phyloP scores from a whole-genome alignment of 2,329 filamentous ascomycete genomes.

The Colletotrichum liaoningense region DNA sequence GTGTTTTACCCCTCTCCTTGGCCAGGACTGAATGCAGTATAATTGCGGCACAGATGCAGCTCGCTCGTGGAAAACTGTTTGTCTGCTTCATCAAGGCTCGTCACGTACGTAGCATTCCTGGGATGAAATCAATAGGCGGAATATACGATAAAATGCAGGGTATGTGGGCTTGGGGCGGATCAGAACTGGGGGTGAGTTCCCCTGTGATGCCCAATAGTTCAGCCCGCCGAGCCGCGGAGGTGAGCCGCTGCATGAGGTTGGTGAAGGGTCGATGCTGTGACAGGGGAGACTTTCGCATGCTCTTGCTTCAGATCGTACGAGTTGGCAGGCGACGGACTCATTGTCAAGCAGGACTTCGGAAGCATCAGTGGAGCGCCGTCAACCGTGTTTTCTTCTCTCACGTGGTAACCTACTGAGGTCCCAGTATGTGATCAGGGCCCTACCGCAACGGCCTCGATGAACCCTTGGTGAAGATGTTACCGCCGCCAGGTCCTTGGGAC shows the following conservation, averaged over 20 bases:
- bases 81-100: not conserved
- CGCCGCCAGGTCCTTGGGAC: no score
- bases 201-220: not conserved
- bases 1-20: constrained; percentile 16
- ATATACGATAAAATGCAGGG: not conserved
- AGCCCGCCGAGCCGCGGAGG: not conserved
- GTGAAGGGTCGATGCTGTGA: not conserved
- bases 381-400: no score
- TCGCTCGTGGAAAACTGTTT: not conserved
- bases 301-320: not conserved
- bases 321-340: not conserved
- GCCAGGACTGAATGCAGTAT: not conserved
- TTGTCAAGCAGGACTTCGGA: no score
- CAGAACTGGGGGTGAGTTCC: not conserved
- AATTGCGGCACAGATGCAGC: not conserved
- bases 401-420: no score
- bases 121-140: not conserved
- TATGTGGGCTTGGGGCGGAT: not conserved
- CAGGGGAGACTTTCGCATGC: not conserved
- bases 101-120: not conserved
- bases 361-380: no score
- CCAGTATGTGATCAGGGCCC: no score
- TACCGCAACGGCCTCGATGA: no score
- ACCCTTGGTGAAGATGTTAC: no score
- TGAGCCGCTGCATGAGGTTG: not conserved